A percentile compares a stretch with the other conserved stretches of the same genome.
These are phyloP conservation scores for Irpex sp. DNA, from an alignment of 1,284 basidiomycete genomes.

Conservation along the genomic window DNA sequence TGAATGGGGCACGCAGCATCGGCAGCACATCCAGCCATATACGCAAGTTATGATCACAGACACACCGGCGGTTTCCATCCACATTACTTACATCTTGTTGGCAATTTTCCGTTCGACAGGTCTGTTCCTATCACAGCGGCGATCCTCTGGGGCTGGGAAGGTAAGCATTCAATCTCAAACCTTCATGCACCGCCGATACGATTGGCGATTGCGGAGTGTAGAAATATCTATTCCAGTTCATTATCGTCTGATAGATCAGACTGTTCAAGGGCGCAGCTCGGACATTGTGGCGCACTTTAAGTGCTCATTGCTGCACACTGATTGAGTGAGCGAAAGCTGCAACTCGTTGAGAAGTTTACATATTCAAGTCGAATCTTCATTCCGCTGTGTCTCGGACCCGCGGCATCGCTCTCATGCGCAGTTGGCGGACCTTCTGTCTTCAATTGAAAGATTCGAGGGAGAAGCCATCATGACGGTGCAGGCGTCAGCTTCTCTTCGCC, in stretches of 20 bases:
- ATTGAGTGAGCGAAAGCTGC: no score
- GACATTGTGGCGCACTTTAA: neutral
- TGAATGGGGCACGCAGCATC: no score
- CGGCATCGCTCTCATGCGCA: neutral
- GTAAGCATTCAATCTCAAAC: neutral
- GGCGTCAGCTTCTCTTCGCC: no score
- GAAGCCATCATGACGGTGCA: no score
- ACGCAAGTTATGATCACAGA: neutral
- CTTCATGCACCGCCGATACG: neutral
- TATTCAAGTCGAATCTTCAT: neutral
- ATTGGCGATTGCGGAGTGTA: neutral
- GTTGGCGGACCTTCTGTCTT: neutral
- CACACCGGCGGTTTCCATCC: neutral
- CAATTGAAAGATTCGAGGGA: no score
- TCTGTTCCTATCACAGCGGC: neutral
- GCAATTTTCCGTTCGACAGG: neutral
- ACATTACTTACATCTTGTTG: neutral
- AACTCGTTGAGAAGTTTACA: no score
- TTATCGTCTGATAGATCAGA: neutral
- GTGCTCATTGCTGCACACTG: neutral
- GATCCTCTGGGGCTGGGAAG: neutral
- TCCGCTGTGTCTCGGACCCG: neutral
- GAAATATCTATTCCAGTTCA: neutral
- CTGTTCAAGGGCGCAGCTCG: neutral
- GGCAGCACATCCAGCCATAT: neutral